A percentile compares a stretch with the other conserved stretches of the same genome.
Conservation (phyloP, 306 rosid genomes). For the Cucurbita moschata region DNA sequence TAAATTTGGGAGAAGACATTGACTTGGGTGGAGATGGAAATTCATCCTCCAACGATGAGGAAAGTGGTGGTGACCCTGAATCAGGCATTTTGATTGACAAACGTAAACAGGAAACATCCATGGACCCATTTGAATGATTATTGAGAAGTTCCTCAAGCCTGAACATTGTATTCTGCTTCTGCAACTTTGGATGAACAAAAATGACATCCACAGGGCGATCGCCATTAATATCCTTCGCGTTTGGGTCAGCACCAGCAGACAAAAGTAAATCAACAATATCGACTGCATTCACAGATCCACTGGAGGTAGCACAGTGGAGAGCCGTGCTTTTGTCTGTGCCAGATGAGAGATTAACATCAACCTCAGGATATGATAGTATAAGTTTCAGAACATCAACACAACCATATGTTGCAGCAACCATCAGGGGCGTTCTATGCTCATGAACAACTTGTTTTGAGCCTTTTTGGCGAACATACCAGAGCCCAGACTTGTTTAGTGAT, state of each 20-base stretch:
- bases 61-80: constrained; percentile 31
- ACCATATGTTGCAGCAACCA: constrained; percentile 85
- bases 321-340: constrained; percentile 60
- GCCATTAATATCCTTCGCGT: constrained; percentile 41
- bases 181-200: constrained; percentile 50
- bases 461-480: constrained; percentile 60
- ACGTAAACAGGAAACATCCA: constrained; percentile 22
- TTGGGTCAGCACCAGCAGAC: constrained; percentile 52
- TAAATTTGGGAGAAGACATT: constrained; percentile 40
- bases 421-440: constrained; percentile 66
- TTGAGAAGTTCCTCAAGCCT: constrained; percentile 9
- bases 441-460: constrained; percentile 63
- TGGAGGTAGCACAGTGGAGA: constrained; percentile 84
- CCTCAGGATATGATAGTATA: constrained; percentile 29
- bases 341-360: constrained; percentile 53
- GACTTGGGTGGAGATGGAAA: constrained; percentile 39
- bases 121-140: constrained; percentile 21
- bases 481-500: constrained; percentile 39
- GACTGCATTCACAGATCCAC: constrained; percentile 51
- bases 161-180: constrained; percentile 18
- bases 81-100: constrained; percentile 22
- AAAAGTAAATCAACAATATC: constrained; percentile 53
- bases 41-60: constrained; percentile 41
- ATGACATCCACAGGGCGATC: constrained; percentile 59
- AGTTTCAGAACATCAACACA: constrained; percentile 58